Percentiles rank a stretch among this genome's conserved stretches.
Evolutionary conservation across 2,329 filamentous ascomycete species (phyloP).

Genomic region (Beauveria rudraprayagi): DNA sequence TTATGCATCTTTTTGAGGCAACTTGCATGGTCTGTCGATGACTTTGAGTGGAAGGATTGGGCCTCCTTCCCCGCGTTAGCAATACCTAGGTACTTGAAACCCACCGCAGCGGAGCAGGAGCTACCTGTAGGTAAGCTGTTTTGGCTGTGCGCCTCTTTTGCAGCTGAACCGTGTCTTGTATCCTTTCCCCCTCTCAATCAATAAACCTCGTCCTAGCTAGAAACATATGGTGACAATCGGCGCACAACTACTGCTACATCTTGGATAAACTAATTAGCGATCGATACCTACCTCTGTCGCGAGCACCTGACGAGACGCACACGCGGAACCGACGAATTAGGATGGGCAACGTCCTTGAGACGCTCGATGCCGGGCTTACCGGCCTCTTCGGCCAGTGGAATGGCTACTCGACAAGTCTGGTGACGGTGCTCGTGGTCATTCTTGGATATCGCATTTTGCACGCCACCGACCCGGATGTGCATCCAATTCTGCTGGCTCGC

Average conservation of each 20-base stretch:
- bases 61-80: neutral
- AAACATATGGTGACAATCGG: neutral
- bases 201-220: neutral
- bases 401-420: conserved; percentile 63
- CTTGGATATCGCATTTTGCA: conserved; percentile 64
- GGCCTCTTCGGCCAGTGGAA: conserved; percentile 74
- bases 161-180: neutral
- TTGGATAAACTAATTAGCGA: neutral
- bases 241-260: neutral
- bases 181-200: neutral
- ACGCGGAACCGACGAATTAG: conserved; percentile 7
- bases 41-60: neutral
- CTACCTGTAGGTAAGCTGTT: neutral
- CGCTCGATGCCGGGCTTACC: conserved; percentile 64
- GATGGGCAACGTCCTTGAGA: conserved; percentile 41
- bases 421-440: conserved; percentile 56
- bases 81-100: neutral
- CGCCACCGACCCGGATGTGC: conserved; percentile 75
- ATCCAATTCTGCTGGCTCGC: conserved; percentile 81
- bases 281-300: neutral
- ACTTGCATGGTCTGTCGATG: neutral
- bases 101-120: neutral
- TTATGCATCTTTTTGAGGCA: neutral
- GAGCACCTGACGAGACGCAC: neutral
- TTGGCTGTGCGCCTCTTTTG: neutral